These are phyloP conservation scores for Botrytis fabae DNA, from an alignment of 2,329 filamentous ascomycete genomes.

Conservation along the genomic window DNA sequence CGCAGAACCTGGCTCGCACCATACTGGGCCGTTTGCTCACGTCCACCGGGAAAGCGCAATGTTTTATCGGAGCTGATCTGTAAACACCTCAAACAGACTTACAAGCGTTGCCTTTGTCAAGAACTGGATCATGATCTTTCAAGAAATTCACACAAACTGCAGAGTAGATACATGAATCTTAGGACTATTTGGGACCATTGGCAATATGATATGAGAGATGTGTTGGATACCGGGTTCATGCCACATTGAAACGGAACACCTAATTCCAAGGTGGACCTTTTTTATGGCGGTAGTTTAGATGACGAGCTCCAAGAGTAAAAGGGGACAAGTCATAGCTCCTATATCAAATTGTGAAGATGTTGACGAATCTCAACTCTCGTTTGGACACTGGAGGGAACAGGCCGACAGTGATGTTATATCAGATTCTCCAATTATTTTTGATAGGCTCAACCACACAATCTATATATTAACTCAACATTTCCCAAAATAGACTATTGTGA, in stretches of 20 bases:
- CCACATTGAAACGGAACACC: too few relatives aligned
- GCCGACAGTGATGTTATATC: too few relatives aligned
- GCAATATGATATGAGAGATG: too few relatives aligned
- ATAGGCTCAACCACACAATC: too few relatives aligned
- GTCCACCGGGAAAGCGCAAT: background rate
- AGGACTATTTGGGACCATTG: background rate
- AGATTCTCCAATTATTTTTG: too few relatives aligned
- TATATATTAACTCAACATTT: too few relatives aligned
- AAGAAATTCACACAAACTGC: background rate
- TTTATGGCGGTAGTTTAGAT: background rate
- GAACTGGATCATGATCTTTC: background rate
- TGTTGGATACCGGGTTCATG: background rate
- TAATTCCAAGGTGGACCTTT: background rate
- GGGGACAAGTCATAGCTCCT: background rate
- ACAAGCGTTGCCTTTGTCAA: background rate
- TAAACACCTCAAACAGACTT: background rate
- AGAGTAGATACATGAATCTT: background rate
- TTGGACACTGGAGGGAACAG: too few relatives aligned
- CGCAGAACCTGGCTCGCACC: background rate
- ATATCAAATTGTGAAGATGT: background rate
- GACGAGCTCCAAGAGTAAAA: background rate
- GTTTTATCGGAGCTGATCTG: background rate
- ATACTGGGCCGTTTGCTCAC: background rate
- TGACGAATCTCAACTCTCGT: too few relatives aligned
- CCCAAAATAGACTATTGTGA: too few relatives aligned